Conservation (phyloP, 164 flowering plant species). For the Vitis cinerea region DNA sequence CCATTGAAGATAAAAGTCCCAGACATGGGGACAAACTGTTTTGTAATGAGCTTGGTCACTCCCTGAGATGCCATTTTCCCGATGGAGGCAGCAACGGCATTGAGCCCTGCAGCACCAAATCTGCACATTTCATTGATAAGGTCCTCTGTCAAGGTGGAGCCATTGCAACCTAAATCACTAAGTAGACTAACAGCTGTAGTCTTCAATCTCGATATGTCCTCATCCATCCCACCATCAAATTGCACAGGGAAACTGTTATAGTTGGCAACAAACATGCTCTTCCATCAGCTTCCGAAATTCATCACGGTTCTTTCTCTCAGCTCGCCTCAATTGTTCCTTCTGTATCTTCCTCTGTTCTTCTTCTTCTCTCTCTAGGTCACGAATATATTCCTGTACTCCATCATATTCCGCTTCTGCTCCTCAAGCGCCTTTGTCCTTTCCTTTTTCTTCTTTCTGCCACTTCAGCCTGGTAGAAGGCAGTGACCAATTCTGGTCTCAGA, state of each 20-base stretch:
- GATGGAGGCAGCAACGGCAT: too few relatives aligned
- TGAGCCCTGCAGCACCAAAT: too few relatives aligned
- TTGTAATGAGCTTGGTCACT: too few relatives aligned
- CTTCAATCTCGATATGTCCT: slow-evolving; percentile 90
- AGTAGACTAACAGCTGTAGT: slow-evolving; percentile 66
- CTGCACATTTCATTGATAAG: slow-evolving; percentile 91
- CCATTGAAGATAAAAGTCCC: too few relatives aligned
- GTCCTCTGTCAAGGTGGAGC: slow-evolving; percentile 74
- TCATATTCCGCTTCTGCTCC: slow-evolving; percentile 63
- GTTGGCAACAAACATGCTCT: slow-evolving; percentile 75
- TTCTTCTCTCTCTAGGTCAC: slow-evolving; percentile 90
- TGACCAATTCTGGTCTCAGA: too few relatives aligned
- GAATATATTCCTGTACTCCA: slow-evolving; percentile 90
- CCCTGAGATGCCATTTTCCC: too few relatives aligned
- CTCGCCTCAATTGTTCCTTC: slow-evolving; percentile 87
- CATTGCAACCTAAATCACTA: slow-evolving; percentile 82
- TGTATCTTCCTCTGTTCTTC: slow-evolving; percentile 89
- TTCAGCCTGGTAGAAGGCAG: too few relatives aligned
- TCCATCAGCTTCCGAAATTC: slow-evolving; percentile 88
- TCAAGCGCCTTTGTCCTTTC: slow-evolving; percentile 84
- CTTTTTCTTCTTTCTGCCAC: slow-evolving; percentile 23
- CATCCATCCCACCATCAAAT: slow-evolving; percentile 91
- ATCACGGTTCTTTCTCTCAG: slow-evolving; percentile 94
- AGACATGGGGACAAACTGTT: too few relatives aligned
- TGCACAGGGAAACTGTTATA: slow-evolving; percentile 90